Conservation (phyloP, 176 grass and related monocot species). For the Oryza brachyantha region DNA sequence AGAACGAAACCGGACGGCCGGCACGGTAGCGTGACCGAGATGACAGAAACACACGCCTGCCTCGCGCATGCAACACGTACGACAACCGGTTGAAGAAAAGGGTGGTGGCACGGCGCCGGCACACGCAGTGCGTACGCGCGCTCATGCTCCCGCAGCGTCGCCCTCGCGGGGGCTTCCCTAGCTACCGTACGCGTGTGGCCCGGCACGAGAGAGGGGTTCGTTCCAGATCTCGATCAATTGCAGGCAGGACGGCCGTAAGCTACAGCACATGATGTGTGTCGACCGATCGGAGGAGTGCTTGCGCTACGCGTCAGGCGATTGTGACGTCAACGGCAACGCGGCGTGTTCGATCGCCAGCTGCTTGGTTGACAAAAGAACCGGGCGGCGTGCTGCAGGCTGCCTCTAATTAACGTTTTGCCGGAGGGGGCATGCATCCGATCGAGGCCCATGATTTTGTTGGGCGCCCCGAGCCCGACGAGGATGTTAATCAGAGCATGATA, state of each 20-base stretch:
- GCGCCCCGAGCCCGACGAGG: neutral
- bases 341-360: neutral
- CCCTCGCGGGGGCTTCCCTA: slow-evolving; percentile 4
- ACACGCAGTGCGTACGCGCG: neutral
- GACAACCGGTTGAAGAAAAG: neutral
- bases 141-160: neutral
- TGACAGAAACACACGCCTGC: neutral
- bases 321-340: neutral
- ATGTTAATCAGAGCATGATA: neutral
- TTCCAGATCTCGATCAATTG: neutral
- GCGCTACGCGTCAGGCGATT: neutral
- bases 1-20: neutral
- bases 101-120: neutral
- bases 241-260: neutral
- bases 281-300: neutral
- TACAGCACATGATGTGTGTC: neutral
- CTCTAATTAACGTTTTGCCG: slow-evolving; percentile 27
- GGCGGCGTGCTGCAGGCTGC: neutral
- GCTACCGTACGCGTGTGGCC: neutral
- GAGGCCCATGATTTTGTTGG: slow-evolving; percentile 26
- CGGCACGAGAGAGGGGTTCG: neutral
- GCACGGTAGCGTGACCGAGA: neutral
- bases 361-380: neutral
- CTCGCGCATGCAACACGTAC: slow-evolving; percentile 6
- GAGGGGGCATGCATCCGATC: neutral